Percentiles rank a stretch among this genome's conserved stretches.
phyloP scores from a whole-genome alignment of 2,329 filamentous ascomycete genomes.

The Hypoxylon sp. region DNA sequence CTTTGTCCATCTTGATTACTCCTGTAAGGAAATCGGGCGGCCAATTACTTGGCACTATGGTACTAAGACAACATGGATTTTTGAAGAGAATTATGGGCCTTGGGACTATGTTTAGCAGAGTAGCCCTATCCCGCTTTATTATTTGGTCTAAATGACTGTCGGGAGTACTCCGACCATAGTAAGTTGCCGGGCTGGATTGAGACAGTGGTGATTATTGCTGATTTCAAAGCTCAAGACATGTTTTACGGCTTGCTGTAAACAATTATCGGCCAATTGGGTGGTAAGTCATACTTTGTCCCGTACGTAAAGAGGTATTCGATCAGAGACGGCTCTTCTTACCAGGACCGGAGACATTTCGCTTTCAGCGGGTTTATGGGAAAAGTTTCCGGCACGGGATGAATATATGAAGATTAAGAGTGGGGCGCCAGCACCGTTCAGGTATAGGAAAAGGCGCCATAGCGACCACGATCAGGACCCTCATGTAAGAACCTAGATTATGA shows the following conservation, averaged over 20 bases:
- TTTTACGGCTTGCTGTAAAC: slow-evolving; percentile 22
- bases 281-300: slow-evolving; percentile 15
- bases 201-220: slow-evolving; percentile 24
- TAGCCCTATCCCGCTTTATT: slow-evolving; percentile 20
- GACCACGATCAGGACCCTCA: slow-evolving; percentile 39
- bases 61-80: slow-evolving; percentile 18
- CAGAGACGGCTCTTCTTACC: slow-evolving; percentile 31
- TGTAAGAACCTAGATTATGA: slow-evolving; percentile 45
- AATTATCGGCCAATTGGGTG: slow-evolving; percentile 17
- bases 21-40: slow-evolving; percentile 15
- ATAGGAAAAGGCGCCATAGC: slow-evolving; percentile 27
- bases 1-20: slow-evolving; percentile 12
- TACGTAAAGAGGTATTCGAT: slow-evolving; percentile 18
- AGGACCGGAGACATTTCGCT: slow-evolving; percentile 24
- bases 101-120: slow-evolving; percentile 40
- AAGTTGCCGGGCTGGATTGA: slow-evolving; percentile 36
- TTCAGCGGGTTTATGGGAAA: slow-evolving; percentile 33
- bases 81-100: slow-evolving; percentile 32
- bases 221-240: slow-evolving; percentile 29
- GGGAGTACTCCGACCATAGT: slow-evolving; percentile 20
- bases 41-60: slow-evolving; percentile 21
- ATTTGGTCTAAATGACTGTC: slow-evolving; percentile 20
- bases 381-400: slow-evolving; percentile 30
- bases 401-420: slow-evolving; percentile 33
- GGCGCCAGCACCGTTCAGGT: slow-evolving; percentile 23